Conservation (phyloP, 495 filamentous ascomycete species). For the Lasiosphaeriaceae sp. region DNA sequence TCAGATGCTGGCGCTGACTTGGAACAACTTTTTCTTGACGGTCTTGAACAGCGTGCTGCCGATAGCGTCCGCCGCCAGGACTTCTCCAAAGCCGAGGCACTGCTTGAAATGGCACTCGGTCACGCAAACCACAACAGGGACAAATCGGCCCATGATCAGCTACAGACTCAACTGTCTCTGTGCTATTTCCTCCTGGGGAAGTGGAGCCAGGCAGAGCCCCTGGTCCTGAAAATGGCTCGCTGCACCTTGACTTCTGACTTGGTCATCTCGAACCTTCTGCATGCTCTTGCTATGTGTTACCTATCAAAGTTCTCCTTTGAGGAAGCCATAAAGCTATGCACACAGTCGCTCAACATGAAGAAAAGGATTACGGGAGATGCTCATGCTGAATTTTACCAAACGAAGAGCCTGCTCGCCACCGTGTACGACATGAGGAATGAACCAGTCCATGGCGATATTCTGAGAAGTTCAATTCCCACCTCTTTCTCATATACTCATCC, state of each 20-base stretch:
- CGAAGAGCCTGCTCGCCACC: neutral
- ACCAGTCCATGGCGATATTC: neutral
- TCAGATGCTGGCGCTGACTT: neutral
- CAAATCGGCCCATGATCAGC: neutral
- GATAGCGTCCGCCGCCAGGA: neutral
- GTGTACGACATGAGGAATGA: neutral
- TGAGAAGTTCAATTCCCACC: neutral
- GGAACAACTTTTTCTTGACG: neutral
- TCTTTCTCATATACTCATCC: neutral
- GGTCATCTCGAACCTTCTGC: neutral
- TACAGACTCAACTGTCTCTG: neutral
- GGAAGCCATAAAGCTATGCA: constrained; percentile 1
- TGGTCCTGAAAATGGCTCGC: neutral
- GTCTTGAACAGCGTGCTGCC: neutral
- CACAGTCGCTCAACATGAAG: neutral
- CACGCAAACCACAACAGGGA: neutral
- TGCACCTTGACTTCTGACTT: neutral
- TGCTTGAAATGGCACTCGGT: neutral
- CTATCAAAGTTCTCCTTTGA: neutral
- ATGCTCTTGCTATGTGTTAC: neutral
- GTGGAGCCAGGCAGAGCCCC: neutral
- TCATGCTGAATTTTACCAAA: neutral
- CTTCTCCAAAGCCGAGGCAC: neutral
- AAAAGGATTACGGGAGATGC: neutral
- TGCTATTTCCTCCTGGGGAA: constrained; percentile 3